A percentile compares a stretch with the other conserved stretches of the same genome.
These are phyloP conservation scores for Hypoxylon trugodes DNA, from an alignment of 495 filamentous ascomycete genomes.

Conservation along the genomic window DNA sequence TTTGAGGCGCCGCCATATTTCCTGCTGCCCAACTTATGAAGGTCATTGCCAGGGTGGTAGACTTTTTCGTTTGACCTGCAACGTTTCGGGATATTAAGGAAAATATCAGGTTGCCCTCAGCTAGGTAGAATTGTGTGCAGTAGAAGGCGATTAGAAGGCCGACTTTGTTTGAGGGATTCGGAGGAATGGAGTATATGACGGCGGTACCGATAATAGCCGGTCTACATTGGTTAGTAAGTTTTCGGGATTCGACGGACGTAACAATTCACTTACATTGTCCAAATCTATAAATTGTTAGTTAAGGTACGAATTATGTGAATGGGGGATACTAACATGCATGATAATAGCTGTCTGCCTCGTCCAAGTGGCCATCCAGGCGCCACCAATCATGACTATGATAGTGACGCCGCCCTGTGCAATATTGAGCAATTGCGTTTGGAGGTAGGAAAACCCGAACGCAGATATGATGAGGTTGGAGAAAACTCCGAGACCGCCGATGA, in stretches of 20 bases:
- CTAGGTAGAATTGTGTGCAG: conserved; percentile 53
- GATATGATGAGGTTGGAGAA: conserved; percentile 65
- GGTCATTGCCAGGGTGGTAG: conserved; percentile 41
- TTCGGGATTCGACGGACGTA: neutral
- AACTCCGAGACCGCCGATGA: conserved; percentile 64
- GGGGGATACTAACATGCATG: conserved; percentile 64
- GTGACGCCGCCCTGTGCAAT: conserved; percentile 70
- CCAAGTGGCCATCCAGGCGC: conserved; percentile 62
- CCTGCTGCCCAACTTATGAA: conserved; percentile 49
- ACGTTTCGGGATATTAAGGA: conserved; percentile 49
- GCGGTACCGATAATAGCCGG: conserved; percentile 53
- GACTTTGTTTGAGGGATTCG: conserved; percentile 42
- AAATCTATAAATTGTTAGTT: conserved; percentile 47
- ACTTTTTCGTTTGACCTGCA: conserved; percentile 55
- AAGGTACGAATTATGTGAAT: too few relatives aligned
- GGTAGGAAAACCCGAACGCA: conserved; percentile 48
- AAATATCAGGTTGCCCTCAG: conserved; percentile 50
- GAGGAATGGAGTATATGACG: conserved; percentile 52
- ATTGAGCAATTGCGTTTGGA: conserved; percentile 56
- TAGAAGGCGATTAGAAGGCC: conserved; percentile 56
- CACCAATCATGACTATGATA: conserved; percentile 62
- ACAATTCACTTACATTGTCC: conserved; percentile 43
- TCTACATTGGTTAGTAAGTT: neutral
- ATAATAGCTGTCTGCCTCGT: conserved; percentile 62
- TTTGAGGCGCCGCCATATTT: conserved; percentile 35